Base-by-base conservation (phyloP, 2,329 filamentous ascomycete genomes). In the Penicillium corylophilum region DNA sequence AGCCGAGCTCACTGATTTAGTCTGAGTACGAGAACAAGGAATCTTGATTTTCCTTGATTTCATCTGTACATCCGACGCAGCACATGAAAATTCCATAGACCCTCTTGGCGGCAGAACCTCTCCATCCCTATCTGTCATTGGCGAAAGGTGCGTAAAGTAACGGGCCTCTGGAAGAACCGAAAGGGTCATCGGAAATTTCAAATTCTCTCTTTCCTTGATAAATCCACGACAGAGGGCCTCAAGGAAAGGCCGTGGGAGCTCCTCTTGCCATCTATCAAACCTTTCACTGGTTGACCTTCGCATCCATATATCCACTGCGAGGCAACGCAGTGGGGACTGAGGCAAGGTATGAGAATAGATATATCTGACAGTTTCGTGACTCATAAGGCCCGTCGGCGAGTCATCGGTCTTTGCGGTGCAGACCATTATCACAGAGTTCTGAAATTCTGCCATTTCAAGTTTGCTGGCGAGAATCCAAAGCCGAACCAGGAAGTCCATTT, bases 401-500 rank as follows among this genome's bases (percentile, higher is more conserved):
- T 31, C 35, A 8, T 48, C 38, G 46, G 38, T 40, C 29, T 31
- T 40, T 31, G 20, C 26, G 18, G 29, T 42, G 39, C 40, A 50
- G 24, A 46, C 28, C 42, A 13, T 12, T 40, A 53, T 49, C 31
- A 50, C 24, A 15, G 29, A 22, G 42, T 53, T 41, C 36, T 53
- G 50, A 26, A 49, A 23, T 4, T 46, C 33, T 15, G 33, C 43
- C 26, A 50, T 45, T 23, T 45, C 46, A 28, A 53, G 31, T 23
- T 45, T 53, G 12, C 22, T 42, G n/a, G 50, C 50, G 10, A 50
- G 44, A 29, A 53, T 35, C 50, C 50, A 53, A n/a, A 53, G 41
- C 31, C 42, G 22, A 33, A 44, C 38, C 24, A 53, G 35, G n/a
- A 40, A 42, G 29, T 22, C 29, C 29, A 44, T 18, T 29, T 28